phyloP scores from a whole-genome alignment of 140 eudicot species.

The Ambrosia hybrid region DNA sequence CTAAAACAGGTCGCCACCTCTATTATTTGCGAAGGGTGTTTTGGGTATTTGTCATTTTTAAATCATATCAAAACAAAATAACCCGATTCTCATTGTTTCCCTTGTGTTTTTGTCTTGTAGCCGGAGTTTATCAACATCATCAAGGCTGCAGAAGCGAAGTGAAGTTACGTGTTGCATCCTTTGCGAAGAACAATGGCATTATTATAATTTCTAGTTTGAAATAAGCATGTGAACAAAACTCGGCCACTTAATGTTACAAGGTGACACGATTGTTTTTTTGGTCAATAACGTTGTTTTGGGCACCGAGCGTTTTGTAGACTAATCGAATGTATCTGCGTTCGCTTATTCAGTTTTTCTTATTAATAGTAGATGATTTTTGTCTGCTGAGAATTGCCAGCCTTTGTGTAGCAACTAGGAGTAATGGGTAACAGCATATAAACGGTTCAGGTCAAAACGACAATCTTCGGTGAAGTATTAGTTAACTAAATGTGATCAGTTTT shows the following conservation, averaged over 20 bases:
- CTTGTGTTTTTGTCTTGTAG: constrained; percentile 25
- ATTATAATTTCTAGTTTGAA: constrained; percentile 28
- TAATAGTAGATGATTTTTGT: constrained; percentile 4
- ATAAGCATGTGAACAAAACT: constrained; percentile 27
- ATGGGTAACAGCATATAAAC: too few relatives aligned
- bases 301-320: constrained; percentile 6
- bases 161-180: constrained; percentile 21
- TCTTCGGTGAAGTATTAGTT: too few relatives aligned
- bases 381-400: background rate
- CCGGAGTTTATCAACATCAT: constrained; percentile 69
- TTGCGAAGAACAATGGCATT: constrained; percentile 13
- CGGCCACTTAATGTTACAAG: constrained; percentile 3
- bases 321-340: background rate
- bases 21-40: background rate
- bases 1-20: background rate
- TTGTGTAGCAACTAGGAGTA: too few relatives aligned
- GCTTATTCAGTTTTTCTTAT: background rate
- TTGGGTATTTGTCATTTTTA: background rate
- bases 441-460: too few relatives aligned
- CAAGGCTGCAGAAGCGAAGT: constrained; percentile 67
- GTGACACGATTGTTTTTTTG: constrained; percentile 16
- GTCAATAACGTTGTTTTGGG: constrained; percentile 26
- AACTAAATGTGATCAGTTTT: too few relatives aligned
- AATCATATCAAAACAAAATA: background rate
- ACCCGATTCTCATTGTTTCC: background rate